Evolutionary conservation across 805 yeast genomes (phyloP), one percentile per base, ranked within the genome.

Genomic region (Starmera dryadoides): DNA sequence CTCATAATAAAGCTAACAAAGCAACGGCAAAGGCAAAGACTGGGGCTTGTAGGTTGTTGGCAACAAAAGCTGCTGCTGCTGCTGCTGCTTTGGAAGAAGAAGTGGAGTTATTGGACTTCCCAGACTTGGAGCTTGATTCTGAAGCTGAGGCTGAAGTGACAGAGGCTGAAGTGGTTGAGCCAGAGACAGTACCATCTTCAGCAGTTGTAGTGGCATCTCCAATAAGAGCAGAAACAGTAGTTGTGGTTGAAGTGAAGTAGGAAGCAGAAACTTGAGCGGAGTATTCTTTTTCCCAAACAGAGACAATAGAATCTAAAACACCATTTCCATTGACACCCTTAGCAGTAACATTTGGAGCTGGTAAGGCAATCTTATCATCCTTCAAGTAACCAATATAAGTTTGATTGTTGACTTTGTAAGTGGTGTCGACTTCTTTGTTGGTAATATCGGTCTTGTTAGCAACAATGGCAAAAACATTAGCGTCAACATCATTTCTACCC

Each of bases 401-500:
- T 25, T 44, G 51, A 42, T 63, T 63, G 58, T 62, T 60, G 36
- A 47, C 52, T 38, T 51, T 46, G 49, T 51, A 47, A 23, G 60
- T 55, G 41, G 66, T 61, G 45, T 60, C 64, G 37, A 62, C 63
- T 0, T 45, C 56, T 25, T 40, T 35, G 48, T 62, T 62, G 22
- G 52, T 43, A 35, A 61, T 47, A 39, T 52, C 55, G 12, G 62
- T 46, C 44, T 55, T 53, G 46, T 60, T 46, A 42, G 75, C 73
- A 43, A 71, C 62, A 20, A 62, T 18, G 36, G 58, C 42, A 56
- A 71, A 71, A 21, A 73, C 72, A 48, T 73, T 73, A 36, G 78
- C 75, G 38, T 59, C 63, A 46, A 66, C 66, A 55, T 73, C 77
- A 49, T 63, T 59, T 50, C 78, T 69, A 37, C 79, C 79, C 43